These are phyloP conservation scores for Rhizophora mangle DNA, from an alignment of 345 rosid species.

Conservation along the genomic window DNA sequence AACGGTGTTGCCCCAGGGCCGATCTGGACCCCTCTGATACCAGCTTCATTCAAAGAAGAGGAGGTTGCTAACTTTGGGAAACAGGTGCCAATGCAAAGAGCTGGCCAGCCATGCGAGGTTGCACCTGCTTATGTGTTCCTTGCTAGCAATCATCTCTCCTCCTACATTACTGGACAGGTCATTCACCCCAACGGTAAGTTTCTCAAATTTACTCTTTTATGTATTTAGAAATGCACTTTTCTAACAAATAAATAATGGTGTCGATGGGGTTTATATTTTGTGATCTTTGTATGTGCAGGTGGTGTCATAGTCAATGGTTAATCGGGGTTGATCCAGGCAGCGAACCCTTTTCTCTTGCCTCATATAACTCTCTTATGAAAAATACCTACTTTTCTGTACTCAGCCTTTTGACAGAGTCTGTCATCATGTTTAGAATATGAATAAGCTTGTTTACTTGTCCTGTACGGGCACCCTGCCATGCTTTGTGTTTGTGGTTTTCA, in stretches of 20 bases:
- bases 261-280: background rate
- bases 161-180: constrained; percentile 75
- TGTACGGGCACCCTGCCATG: too few species aligned
- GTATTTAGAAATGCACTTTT: background rate
- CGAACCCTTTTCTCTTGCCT: background rate
- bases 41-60: constrained; percentile 56
- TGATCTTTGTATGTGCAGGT: constrained; percentile 27
- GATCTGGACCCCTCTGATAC: constrained; percentile 75
- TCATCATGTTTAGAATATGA: too few species aligned
- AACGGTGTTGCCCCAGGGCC: constrained; percentile 84
- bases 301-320: constrained; percentile 48
- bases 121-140: constrained; percentile 72
- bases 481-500: too few species aligned
- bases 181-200: constrained; percentile 72
- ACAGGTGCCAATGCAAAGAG: constrained; percentile 64
- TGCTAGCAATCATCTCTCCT: constrained; percentile 71
- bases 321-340: background rate
- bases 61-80: constrained; percentile 45
- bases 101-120: constrained; percentile 76
- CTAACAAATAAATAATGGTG: background rate
- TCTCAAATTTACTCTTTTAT: background rate
- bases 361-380: too few species aligned
- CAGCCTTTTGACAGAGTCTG: too few species aligned
- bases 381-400: too few species aligned
- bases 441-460: too few species aligned